Evolutionary conservation across 2,329 filamentous ascomycete species (phyloP), one percentile per base, ranked within the genome.

Genomic region (Aureobasidium sp.): DNA sequence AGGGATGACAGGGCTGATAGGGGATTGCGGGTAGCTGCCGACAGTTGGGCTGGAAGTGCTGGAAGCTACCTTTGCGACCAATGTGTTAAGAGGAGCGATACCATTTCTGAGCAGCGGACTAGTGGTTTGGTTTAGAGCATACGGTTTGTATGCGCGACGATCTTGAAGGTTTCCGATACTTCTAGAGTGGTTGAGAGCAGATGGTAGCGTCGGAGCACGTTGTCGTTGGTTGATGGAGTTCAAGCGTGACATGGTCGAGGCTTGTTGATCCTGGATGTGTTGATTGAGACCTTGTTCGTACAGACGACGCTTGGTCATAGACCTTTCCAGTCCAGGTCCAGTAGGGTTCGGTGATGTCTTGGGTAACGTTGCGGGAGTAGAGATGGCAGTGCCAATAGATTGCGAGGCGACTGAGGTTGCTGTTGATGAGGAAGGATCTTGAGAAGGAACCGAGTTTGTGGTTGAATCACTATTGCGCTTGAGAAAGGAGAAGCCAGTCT

Each of bases 331-430:
- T 8, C 62, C 69, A 4, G 73, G 68, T 22, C 70, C 68, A 5
- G 63, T 69, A 62, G 67, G 69, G 61, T 69, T 70, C 64, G 65
- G 67, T 44, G 69, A 61, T 31, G 61, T 70, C 39, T 60, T 68
- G 33, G 64, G 67, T 47, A 67, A 66, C 66, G 72, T 9, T 68
- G 75, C 67, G 1, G 76, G 76, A 22, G 76, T 48, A 71, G 71
- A 17, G 69, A 69, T 27, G 72, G 75, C 67, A 9, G 74, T 74
- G 44, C 68, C 71, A 14, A 72, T 70, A 5, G 73, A 73, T 65
- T 93, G 90, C 0, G 91, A 96, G n/a, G 86, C 85, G 56, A 95
- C 79, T 0, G 93, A 97, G 0, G 91, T 97, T 3, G 91, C 91
- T 3, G 57, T 60, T 7, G 91, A 90, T 1, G 92, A 96, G 0